Evolutionary conservation across 371 early-diverging fungal genomes (phyloP).

Genomic region (Conidiobolus incongruus): DNA sequence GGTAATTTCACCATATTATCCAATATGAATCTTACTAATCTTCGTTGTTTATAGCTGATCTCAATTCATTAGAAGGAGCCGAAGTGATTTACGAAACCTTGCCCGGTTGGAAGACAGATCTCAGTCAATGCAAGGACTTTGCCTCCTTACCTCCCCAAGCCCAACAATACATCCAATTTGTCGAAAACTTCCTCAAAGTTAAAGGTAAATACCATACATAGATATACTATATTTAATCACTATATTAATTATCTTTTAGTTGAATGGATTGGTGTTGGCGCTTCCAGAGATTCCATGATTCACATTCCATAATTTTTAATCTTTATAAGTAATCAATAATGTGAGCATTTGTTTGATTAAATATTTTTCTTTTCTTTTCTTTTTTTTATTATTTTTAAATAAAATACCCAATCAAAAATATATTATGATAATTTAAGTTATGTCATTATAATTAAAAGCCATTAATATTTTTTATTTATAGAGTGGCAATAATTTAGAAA

Average conservation of each 20-base stretch:
- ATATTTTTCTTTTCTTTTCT: too few species aligned
- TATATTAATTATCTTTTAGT: constrained; percentile 18
- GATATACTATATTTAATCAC: too few species aligned
- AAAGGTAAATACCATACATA: constrained; percentile 20
- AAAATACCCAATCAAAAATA: too few species aligned
- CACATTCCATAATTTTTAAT: background rate
- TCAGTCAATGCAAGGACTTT: constrained; percentile 53
- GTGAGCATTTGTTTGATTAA: too few species aligned
- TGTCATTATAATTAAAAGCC: too few species aligned
- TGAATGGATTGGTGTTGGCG: constrained; percentile 93
- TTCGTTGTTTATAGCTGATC: constrained; percentile 27
- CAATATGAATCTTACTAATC: background rate
- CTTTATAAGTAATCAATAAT: too few species aligned
- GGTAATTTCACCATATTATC: constrained; percentile 7
- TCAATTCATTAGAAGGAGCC: constrained; percentile 38
- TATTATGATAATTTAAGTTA: too few species aligned
- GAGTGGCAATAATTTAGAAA: too few species aligned
- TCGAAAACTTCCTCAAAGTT: constrained; percentile 61
- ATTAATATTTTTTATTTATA: too few species aligned
- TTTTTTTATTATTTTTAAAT: too few species aligned
- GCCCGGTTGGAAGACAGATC: constrained; percentile 82
- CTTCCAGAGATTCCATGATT: constrained; percentile 80
- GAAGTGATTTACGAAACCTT: constrained; percentile 75
- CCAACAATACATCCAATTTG: constrained; percentile 57
- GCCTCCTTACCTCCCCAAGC: constrained; percentile 72